These are phyloP conservation scores for Gracilaria caudata DNA, from an alignment of 23 red algal species.

Conservation along the genomic window DNA sequence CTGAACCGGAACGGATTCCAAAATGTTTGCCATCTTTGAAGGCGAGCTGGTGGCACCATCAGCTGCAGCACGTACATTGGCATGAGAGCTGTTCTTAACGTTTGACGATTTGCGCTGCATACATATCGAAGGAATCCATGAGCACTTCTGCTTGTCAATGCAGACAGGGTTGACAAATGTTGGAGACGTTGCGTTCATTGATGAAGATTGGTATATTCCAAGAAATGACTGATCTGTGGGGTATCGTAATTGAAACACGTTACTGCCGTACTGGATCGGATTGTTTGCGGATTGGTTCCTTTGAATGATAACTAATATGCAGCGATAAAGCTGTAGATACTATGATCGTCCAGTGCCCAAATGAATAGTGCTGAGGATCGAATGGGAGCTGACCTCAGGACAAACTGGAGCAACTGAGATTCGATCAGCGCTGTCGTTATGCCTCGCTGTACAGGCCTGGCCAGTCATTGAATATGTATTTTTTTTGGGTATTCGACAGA, in stretches of 20 bases:
- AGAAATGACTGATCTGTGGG: neutral
- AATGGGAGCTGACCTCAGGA: too few species aligned
- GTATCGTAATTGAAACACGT: neutral
- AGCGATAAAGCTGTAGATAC: too few species aligned
- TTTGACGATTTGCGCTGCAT: neutral
- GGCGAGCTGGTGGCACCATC: neutral
- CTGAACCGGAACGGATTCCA: slow-evolving; percentile 58
- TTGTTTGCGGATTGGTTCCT: neutral
- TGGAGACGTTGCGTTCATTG: neutral
- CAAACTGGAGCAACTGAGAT: too few species aligned
- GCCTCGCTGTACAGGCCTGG: too few species aligned
- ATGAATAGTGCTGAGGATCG: too few species aligned
- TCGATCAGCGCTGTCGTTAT: too few species aligned
- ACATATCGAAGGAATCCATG: slow-evolving; percentile 10
- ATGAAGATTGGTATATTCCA: too few species aligned
- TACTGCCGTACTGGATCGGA: neutral
- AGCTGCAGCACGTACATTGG: neutral
- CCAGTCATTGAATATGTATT: too few species aligned
- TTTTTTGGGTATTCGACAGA: too few species aligned
- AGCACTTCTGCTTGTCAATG: neutral
- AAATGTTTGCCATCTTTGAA: slow-evolving; percentile 61
- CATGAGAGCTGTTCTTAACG: neutral
- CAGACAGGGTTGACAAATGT: neutral
- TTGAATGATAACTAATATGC: neutral
- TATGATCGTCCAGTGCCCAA: neutral